phyloP scores from a whole-genome alignment of 23 red algal genomes.

The Gracilaria domingensis region DNA sequence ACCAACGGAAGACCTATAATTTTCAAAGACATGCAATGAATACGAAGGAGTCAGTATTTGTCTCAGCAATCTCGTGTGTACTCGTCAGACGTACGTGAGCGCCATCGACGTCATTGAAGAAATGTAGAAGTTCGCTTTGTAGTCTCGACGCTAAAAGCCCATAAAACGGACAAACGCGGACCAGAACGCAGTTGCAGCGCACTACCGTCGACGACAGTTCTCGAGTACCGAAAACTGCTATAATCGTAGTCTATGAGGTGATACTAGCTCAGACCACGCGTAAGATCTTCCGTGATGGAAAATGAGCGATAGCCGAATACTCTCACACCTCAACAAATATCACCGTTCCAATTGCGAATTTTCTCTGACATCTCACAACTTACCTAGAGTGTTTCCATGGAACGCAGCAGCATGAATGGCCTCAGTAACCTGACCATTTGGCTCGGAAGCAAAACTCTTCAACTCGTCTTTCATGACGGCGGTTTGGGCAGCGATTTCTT shows the following conservation, averaged over 20 bases:
- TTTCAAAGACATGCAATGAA: neutral
- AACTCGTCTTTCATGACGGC: constrained; percentile 64
- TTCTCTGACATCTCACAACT: constrained; percentile 9
- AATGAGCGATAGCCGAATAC: constrained; percentile 35
- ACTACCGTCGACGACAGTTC: constrained; percentile 7
- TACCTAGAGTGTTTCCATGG: constrained; percentile 91
- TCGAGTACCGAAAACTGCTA: constrained; percentile 10
- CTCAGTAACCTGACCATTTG: constrained; percentile 70
- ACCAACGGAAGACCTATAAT: constrained; percentile 83
- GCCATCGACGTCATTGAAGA: neutral
- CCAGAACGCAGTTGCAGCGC: neutral
- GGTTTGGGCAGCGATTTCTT: constrained; percentile 61
- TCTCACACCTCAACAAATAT: constrained; percentile 42
- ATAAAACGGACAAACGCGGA: neutral
- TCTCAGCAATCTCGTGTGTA: neutral
- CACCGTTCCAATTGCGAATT: neutral
- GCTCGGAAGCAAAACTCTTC: constrained; percentile 54
- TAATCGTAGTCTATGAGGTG: constrained; percentile 39
- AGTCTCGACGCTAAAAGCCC: neutral
- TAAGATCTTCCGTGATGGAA: constrained; percentile 7
- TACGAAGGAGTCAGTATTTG: constrained; percentile 7
- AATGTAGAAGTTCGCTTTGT: constrained; percentile 10
- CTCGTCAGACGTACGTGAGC: neutral
- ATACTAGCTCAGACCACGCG: constrained; percentile 35
- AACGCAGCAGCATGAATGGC: constrained; percentile 84